phyloP scores from a whole-genome alignment of 768 basidiomycete species.

The Vishniacozyma victoriae region DNA sequence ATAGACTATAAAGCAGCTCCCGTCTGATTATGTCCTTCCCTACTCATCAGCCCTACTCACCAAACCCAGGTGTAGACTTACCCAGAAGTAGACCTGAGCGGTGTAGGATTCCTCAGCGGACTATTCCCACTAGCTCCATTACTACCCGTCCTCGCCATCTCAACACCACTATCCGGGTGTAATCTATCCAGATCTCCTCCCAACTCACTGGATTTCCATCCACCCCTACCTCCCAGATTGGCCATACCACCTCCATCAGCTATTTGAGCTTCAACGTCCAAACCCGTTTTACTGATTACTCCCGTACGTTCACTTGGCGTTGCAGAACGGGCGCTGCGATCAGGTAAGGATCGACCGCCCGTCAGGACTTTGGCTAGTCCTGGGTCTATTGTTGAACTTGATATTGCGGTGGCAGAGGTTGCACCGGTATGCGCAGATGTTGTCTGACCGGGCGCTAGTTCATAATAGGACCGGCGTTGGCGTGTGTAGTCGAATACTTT shows the following conservation, averaged over 20 bases:
- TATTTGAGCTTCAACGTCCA: conserved; percentile 47
- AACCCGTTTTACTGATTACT: conserved; percentile 31
- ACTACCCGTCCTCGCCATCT: neutral
- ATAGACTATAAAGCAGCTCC: too few species aligned
- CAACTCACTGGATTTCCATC: conserved; percentile 8
- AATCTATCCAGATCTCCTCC: conserved; percentile 6
- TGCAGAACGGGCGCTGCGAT: conserved; percentile 30
- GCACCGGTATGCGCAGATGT: conserved; percentile 17
- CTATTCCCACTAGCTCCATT: neutral
- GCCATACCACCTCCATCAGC: conserved; percentile 47
- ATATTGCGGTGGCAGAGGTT: conserved; percentile 26
- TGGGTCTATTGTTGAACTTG: conserved; percentile 9
- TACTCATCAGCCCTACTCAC: too few species aligned
- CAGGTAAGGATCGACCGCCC: conserved; percentile 4
- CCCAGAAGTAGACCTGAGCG: conserved; percentile 14
- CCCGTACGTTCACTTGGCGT: conserved; percentile 42
- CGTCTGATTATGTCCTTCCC: too few species aligned
- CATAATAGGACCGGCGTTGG: conserved; percentile 83
- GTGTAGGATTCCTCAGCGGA: conserved; percentile 13
- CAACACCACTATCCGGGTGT: neutral
- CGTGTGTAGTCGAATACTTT: conserved; percentile 86
- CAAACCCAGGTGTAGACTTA: too few species aligned
- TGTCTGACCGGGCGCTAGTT: conserved; percentile 49
- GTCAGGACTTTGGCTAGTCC: conserved; percentile 4
- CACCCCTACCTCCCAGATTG: conserved; percentile 30